phyloP scores from a whole-genome alignment of 2,329 filamentous ascomycete genomes.

The Aspergillus caelatus region DNA sequence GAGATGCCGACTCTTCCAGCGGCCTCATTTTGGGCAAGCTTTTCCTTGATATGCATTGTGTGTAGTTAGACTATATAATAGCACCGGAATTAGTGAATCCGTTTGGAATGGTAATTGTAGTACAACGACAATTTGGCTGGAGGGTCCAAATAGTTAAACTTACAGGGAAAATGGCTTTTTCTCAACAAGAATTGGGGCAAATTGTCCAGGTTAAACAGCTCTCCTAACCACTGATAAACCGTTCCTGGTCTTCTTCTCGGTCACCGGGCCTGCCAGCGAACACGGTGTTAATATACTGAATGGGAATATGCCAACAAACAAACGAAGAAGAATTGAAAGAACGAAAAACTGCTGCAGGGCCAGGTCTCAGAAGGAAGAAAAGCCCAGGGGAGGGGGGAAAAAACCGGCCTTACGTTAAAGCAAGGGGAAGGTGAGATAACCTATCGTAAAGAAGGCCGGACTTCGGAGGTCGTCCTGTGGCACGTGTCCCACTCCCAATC shows the following conservation, averaged over 20 bases:
- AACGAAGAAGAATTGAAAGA: neutral
- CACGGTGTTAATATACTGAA: neutral
- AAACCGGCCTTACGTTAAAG: slow-evolving; percentile 1
- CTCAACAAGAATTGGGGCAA: neutral
- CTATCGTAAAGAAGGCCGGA: slow-evolving; percentile 22
- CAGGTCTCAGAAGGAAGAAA: slow-evolving; percentile 5
- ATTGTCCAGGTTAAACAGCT: neutral
- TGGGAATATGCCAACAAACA: neutral
- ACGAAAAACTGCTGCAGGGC: neutral
- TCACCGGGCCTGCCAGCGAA: slow-evolving; percentile 14
- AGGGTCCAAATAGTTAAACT: neutral
- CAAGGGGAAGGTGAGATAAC: slow-evolving; percentile 5
- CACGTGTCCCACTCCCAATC: slow-evolving; percentile 28
- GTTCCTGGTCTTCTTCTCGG: slow-evolving; percentile 7
- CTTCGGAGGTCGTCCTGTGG: slow-evolving; percentile 26
- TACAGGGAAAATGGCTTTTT: neutral
- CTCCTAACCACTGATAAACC: neutral
- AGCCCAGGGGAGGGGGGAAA: slow-evolving; percentile 4
- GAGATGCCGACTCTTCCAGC: slow-evolving; percentile 87
- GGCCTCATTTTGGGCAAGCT: slow-evolving; percentile 79
- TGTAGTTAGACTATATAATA: slow-evolving; percentile 9
- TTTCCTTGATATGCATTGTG: slow-evolving; percentile 94
- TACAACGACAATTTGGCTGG: neutral
- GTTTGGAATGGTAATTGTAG: neutral
- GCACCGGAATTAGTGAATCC: slow-evolving; percentile 6